phyloP scores from a whole-genome alignment of 495 filamentous ascomycete genomes.

The Penicillium atrosanguineum region DNA sequence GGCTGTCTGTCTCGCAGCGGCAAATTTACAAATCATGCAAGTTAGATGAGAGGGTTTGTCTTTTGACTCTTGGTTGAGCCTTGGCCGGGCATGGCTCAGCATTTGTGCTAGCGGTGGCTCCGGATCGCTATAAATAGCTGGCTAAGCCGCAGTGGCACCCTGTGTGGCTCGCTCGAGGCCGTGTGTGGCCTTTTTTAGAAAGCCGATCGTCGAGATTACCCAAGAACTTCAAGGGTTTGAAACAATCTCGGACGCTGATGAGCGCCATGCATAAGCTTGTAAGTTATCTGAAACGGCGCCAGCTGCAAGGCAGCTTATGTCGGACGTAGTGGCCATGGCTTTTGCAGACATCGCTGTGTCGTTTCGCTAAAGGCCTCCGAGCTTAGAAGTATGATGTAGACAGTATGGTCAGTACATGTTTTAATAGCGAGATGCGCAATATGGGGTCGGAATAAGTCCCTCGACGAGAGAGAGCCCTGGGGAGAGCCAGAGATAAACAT shows the following conservation, averaged over 20 bases:
- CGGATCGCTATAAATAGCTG: slow-evolving; percentile 1
- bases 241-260: slow-evolving; percentile 2
- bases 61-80: not conserved
- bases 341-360: not conserved
- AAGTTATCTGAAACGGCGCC: slow-evolving; percentile 2
- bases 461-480: no score
- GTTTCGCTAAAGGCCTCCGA: not conserved
- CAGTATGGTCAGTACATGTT: no score
- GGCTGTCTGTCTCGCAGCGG: not conserved
- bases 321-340: not conserved
- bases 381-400: no score
- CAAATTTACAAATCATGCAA: not conserved
- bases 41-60: not conserved
- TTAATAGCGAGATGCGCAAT: no score
- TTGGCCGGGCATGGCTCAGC: not conserved
- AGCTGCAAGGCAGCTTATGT: not conserved
- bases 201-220: not conserved
- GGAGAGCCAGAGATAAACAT: not conserved
- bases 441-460: not conserved
- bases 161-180: not conserved
- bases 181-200: not conserved
- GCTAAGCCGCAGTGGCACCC: not conserved
- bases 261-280: not conserved
- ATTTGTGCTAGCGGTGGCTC: not conserved
- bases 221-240: slow-evolving; percentile 5